Evolutionary conservation across 768 basidiomycete species (phyloP), one percentile per base, ranked within the genome.

Genomic region (Lactarius psammicola): DNA sequence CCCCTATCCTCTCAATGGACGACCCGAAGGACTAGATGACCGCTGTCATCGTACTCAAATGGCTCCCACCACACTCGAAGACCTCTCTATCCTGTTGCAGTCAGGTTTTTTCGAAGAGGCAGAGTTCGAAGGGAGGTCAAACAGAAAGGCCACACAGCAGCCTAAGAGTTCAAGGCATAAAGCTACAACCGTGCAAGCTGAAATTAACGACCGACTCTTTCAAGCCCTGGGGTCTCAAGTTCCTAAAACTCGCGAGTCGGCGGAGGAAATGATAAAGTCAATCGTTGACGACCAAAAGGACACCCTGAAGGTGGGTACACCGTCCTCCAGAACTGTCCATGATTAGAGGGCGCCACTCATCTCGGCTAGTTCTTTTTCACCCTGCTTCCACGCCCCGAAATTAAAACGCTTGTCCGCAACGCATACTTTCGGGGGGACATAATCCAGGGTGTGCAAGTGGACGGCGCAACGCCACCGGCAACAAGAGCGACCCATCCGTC

Each of bases 391-490:
- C 15, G 26, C 20, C 38, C 26, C 4, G 61, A 63, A 31, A 46
- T 20, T 23, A 20, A 23, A 26, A 28, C 0, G 20, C 28, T 59
- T 2, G 40, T 66, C 23, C 61, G 65, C 10, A 46, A 20, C 15
- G 33, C 61, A 1, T 66, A 59, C 33, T 38, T 58, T 23, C 65
- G 61, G 18, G 65, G 60, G 49, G 59, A 59, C 28, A 23, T 59
- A 31, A 30, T 53, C 4, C 65, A 62, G 33, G 56, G 65, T 2
- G 59, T 36, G 20, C 31, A 9, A 44, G 33, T 34, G 26, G 26
- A 38, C 10, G 11, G n/a, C 5, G 20, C 42, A 11, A 36, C 40
- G 23, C 4, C 57, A 3, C 40, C 17, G 20, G 20, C 28, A 18
- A 56, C 36, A 31, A 55, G 1, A 8, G 28, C 59, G 40, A 10